Percentiles rank a stretch among this genome's conserved stretches.
Conservation (phyloP, 768 basidiomycete species). For the Arthromyces matolae region DNA sequence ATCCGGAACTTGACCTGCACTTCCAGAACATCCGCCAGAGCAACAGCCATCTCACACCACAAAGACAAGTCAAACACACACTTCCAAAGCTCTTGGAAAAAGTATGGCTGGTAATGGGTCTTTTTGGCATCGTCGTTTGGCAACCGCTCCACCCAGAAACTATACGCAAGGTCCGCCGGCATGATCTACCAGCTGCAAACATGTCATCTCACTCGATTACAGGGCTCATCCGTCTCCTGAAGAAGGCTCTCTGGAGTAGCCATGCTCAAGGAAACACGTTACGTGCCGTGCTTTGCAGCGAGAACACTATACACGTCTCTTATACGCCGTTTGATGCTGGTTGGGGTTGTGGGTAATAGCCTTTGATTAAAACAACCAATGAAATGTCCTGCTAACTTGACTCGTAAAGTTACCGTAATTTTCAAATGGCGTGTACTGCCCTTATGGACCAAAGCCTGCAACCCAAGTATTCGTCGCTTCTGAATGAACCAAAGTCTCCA, state of each 20-base stretch:
- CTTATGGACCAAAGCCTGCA: conserved; percentile 66
- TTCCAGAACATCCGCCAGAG: too few relatives aligned
- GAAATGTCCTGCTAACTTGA: background rate
- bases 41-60: too few relatives aligned
- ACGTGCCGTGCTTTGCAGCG: conserved; percentile 63
- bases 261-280: conserved; percentile 46
- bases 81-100: background rate
- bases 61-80: too few relatives aligned
- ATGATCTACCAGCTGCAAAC: background rate
- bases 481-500: conserved; percentile 58
- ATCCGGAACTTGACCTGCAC: too few relatives aligned
- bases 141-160: conserved; percentile 42
- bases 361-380: background rate
- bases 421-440: conserved; percentile 70
- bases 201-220: background rate
- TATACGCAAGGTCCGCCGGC: conserved; percentile 56
- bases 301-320: conserved; percentile 54
- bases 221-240: conserved; percentile 68
- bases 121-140: conserved; percentile 62
- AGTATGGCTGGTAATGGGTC: conserved; percentile 36
- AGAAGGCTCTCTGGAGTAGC: conserved; percentile 48
- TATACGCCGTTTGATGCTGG: conserved; percentile 55
- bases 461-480: conserved; percentile 55
- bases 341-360: conserved; percentile 70
- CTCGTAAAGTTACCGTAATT: conserved; percentile 69